Base-by-base conservation (phyloP, 2,329 filamentous ascomycete genomes). In the Ceratocystis smalleyi region DNA sequence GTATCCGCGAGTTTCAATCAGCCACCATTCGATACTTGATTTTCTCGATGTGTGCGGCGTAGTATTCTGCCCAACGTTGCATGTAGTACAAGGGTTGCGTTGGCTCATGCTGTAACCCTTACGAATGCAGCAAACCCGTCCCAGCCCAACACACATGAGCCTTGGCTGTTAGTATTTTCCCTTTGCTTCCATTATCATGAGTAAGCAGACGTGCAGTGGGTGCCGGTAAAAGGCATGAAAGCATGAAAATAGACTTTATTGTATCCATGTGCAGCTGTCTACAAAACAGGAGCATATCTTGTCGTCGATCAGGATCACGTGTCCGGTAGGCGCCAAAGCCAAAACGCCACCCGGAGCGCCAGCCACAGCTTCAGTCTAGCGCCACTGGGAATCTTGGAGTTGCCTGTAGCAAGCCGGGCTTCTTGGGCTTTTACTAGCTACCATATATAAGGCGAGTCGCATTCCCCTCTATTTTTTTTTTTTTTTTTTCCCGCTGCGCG, bases 401-500 rank as follows among this genome's bases (percentile, higher is more conserved):
- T 40, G 10, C 15, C 4, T 40, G 35, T 1, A 15, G 24, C 8
- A 51, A 49, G 15, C 4, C 22, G 10, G 27, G 24, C 24, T 51
- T 51, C 47, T 15, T 24, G 6, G 7, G 27, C 47, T 51, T 40
- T 51, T 27, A 27, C 22, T 24, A 10, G 24, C 15, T 19, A 51
- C 47, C 15, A 51, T 51, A 27, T 51, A 51, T 51, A 51, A 51
- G 27, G 6, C 19, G 15, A 51, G 47, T 51, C 47, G 47, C 47
- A 51, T 51, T 51, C 47, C 47, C 47, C 47, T 51, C 47, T 51
- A 51, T 24, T 51, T 51, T 51, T 51, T 51, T 51, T 47, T 51
- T 49, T 51, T 51, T 51, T 51, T 47, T 17, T 47, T 47, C n/a
- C n/a, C 47, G 22, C 47, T 24, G 47, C 47, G 5, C 24, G 15